Base-by-base conservation (phyloP, 768 basidiomycete species). In the Brasilioporus rufonigricans region DNA sequence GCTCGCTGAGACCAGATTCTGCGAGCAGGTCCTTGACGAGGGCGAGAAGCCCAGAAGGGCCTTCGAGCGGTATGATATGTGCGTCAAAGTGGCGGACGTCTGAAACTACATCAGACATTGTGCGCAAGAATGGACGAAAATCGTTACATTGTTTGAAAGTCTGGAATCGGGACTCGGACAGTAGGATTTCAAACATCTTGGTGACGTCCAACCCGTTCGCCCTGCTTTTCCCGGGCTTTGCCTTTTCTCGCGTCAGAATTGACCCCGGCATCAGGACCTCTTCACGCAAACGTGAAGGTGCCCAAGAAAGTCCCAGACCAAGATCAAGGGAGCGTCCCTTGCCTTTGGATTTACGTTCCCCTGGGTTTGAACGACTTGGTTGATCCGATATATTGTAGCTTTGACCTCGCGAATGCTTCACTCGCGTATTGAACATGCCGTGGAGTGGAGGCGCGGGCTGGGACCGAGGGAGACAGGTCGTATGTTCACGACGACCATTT, bases 11-110 rank as follows among this genome's bases (percentile, higher is more conserved):
- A 55, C 72, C 70, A 6, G 84, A 74, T 41, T 73, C 72, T 46
- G 74, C 74, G 50, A 91, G 75, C 35, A 91, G 74, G 43, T 77
- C 76, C 61, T 84, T 81, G 7, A 89, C 84, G 40, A 80, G 81
- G 26, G 76, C 65, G n/a, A 89, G 74, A 39, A 91, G 82, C 21
- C 89, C 89, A 31, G 74, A 76, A 12, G 87, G 81, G 16, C 89
- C 89, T 54, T 91, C 86, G 47, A 91, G 83, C 4, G 87, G 84
- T 44, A 91, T 90, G 40, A 81, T 76, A 57, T 86, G 81, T 19
- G 84, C 84, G 66, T 91, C 89, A 63, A 86, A 91, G 56, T 82
- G 82, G 65, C 83, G 83, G 16, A 90, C 85, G 71, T 87, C 88
- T 90, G 27, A 29, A 51, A 35, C 11, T 8, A 65, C 45, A 45